These are phyloP conservation scores for Poa pratensis DNA, from an alignment of 176 grass and related monocot genomes.

Conservation along the genomic window DNA sequence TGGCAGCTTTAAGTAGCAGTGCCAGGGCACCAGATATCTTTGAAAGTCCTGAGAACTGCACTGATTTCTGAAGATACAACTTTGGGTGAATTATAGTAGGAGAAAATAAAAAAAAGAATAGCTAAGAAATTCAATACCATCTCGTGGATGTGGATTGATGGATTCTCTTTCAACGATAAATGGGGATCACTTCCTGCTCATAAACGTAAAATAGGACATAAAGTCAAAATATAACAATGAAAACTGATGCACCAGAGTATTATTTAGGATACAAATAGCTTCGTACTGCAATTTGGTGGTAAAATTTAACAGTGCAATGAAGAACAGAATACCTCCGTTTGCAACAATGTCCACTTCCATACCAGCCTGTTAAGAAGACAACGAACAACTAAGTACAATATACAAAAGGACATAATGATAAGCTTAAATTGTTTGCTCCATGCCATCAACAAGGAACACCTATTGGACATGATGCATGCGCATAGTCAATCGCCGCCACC, in stretches of 20 bases:
- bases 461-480: neutral
- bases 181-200: conserved; percentile 87
- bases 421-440: neutral
- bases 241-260: neutral
- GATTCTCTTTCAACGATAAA: conserved; percentile 70
- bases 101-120: neutral
- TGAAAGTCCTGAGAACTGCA: conserved; percentile 73
- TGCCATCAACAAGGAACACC: neutral
- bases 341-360: conserved; percentile 96
- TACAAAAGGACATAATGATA: neutral
- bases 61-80: conserved; percentile 58
- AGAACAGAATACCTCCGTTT: conserved; percentile 70
- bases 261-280: neutral
- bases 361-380: conserved; percentile 55
- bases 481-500: neutral
- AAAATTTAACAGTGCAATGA: neutral
- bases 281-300: neutral
- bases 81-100: conserved; percentile 13
- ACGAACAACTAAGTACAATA: conserved; percentile 18
- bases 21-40: conserved; percentile 85
- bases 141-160: conserved; percentile 75
- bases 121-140: conserved; percentile 56
- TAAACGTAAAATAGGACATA: conserved; percentile 30
- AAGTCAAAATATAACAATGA: neutral
- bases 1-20: conserved; percentile 81